Conservation (phyloP, 441 rosid genomes). For the Metrosideros polymorpha region DNA sequence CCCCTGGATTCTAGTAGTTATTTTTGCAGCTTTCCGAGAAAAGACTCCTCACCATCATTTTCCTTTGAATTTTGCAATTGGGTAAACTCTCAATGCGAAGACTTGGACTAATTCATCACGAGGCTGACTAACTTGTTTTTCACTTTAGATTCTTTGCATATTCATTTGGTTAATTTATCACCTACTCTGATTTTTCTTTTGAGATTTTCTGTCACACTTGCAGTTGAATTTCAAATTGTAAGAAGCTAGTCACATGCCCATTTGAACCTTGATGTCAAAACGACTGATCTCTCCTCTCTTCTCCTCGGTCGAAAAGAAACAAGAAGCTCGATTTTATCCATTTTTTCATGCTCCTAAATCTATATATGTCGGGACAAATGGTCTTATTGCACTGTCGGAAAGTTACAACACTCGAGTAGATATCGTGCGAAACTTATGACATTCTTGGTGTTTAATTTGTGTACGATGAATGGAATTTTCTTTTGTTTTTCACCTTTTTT, state of each 20-base stretch:
- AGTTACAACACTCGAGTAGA: no score
- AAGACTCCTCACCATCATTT: background rate
- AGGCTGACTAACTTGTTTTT: background rate
- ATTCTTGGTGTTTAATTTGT: background rate
- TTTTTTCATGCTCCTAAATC: background rate
- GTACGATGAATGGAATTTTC: background rate
- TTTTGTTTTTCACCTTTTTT: background rate
- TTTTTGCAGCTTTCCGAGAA: background rate
- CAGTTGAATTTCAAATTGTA: no score
- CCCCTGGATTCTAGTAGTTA: background rate
- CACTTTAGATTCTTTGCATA: background rate
- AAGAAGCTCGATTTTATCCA: background rate
- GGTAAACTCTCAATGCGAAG: background rate
- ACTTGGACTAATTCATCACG: background rate
- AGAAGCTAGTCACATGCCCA: background rate
- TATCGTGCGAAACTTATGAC: no score
- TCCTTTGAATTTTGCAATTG: background rate
- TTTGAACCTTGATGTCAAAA: background rate
- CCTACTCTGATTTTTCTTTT: no score
- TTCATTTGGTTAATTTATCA: background rate
- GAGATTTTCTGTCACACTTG: no score
- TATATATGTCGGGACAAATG: background rate
- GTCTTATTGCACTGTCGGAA: accelerated
- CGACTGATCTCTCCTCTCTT: background rate
- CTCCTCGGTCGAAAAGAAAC: no score